phyloP scores from a whole-genome alignment of 805 yeast species.

The Hanseniaspora singularis region DNA sequence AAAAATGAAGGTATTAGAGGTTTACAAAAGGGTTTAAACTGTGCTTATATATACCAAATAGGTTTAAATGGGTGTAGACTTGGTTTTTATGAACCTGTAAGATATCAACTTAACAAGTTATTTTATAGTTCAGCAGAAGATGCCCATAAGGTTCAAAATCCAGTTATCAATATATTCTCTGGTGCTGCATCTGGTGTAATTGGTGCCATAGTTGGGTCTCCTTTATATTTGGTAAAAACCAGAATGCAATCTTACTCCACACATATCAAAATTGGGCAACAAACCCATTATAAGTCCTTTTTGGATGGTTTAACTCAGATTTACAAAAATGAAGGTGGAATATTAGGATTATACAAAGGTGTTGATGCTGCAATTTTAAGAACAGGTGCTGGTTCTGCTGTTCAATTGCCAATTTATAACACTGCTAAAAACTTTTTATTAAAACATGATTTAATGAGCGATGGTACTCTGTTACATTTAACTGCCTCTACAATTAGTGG shows the following conservation, averaged over 20 bases:
- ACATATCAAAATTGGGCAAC: constrained; percentile 67
- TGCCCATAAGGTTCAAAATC: constrained; percentile 38
- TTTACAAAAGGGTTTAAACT: constrained; percentile 73
- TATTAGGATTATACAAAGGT: constrained; percentile 74
- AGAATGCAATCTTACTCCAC: constrained; percentile 89
- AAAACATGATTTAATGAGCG: constrained; percentile 39
- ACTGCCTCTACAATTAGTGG: constrained; percentile 70
- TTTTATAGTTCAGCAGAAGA: constrained; percentile 40
- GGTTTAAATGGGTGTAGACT: constrained; percentile 89
- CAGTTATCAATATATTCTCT: constrained; percentile 54
- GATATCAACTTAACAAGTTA: constrained; percentile 45
- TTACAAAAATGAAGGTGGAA: constrained; percentile 58
- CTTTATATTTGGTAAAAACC: constrained; percentile 83
- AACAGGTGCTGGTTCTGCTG: constrained; percentile 93
- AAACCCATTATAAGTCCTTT: constrained; percentile 68
- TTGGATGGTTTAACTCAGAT: constrained; percentile 57
- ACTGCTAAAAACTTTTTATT: constrained; percentile 55
- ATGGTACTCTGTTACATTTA: constrained; percentile 62
- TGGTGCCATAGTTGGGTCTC: constrained; percentile 85
- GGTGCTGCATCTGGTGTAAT: constrained; percentile 80
- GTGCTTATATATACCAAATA: constrained; percentile 84
- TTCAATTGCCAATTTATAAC: constrained; percentile 84
- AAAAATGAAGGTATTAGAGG: constrained; percentile 79
- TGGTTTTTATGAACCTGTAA: constrained; percentile 84
- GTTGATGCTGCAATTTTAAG: constrained; percentile 88